These are phyloP conservation scores for Carex parvula DNA, from an alignment of 176 grass and related monocot genomes.

Conservation along the genomic window DNA sequence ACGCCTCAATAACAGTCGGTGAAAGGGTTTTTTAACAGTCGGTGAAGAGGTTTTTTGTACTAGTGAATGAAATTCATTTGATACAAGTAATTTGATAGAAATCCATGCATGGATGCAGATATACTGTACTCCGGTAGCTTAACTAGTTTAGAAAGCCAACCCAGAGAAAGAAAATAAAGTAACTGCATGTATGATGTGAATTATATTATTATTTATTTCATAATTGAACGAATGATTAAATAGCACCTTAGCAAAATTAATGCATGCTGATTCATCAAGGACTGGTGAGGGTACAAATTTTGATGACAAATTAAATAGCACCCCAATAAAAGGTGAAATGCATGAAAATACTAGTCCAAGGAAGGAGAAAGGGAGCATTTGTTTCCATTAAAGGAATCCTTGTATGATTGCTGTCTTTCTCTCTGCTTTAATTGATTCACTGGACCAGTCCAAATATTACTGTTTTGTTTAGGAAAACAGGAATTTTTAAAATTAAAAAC, in stretches of 20 bases:
- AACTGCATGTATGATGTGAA: background rate
- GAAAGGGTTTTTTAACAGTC: too few species aligned
- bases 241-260: background rate
- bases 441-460: background rate
- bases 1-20: too few species aligned
- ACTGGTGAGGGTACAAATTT: background rate
- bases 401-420: background rate
- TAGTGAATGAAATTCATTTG: background rate
- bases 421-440: background rate
- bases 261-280: slow-evolving; percentile 9
- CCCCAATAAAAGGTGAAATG: background rate
- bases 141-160: background rate
- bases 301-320: background rate
- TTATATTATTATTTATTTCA: background rate
- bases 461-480: too few species aligned
- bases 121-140: background rate
- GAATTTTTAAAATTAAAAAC: too few species aligned
- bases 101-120: too few species aligned
- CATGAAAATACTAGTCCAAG: slow-evolving; percentile 19
- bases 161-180: background rate
- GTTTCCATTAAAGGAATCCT: slow-evolving; percentile 26
- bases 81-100: background rate
- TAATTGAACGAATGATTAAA: background rate
- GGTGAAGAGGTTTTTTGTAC: too few species aligned
- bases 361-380: background rate